Evolutionary conservation across 2,329 filamentous ascomycete species (phyloP), one percentile per base, ranked within the genome.

Genomic region (Aaosphaeria pasadenensis): DNA sequence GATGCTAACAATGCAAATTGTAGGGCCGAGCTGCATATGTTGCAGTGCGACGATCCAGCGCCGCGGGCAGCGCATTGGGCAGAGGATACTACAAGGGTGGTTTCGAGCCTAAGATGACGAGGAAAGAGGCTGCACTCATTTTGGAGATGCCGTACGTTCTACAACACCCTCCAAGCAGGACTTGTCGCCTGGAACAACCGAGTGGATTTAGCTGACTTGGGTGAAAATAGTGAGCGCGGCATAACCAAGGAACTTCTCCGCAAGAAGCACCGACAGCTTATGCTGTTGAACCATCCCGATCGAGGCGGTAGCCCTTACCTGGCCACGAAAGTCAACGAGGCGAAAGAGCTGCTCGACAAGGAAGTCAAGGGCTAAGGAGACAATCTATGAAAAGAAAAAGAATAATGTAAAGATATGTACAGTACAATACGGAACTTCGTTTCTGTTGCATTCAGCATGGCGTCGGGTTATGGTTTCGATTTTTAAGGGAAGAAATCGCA

Each of bases 201-300:
- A 36, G 4, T 2, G n/a, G 3, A 9, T 36, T n/a, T 36, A 17
- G 43, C 43, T 45, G 39, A 45, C 29, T 24, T 24, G 2, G 17
- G 3, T 3, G n/a, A 5, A 7, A 43, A 11, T 43, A 97, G 91
- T 55, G 94, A 99, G 75, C 84, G 91, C 53, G 84, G 85, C 60
- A 70, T 96, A 53, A 94, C 86, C 50, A 95, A 95, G 74, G 92
- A 97, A 42, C 94, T 95, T 69, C 79, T 99, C 62, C 89, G 94
- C 69, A 96, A 96, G 76, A 90, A 91, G 60, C 94, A 99, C 74
- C 87, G 94, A 55, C 90, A 86, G 46, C 84, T 97, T 58, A 99
- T 99, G 92, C 84, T 99, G 48, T 79, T 96, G 57, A 99, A 99
- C 79, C 94, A 99, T 72, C 94, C 94, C 55, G 94, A 99, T 79